Percentiles rank a stretch among this genome's conserved stretches.
phyloP scores from a whole-genome alignment of 805 yeast species.

The Wickerhamomyces canadensis region DNA sequence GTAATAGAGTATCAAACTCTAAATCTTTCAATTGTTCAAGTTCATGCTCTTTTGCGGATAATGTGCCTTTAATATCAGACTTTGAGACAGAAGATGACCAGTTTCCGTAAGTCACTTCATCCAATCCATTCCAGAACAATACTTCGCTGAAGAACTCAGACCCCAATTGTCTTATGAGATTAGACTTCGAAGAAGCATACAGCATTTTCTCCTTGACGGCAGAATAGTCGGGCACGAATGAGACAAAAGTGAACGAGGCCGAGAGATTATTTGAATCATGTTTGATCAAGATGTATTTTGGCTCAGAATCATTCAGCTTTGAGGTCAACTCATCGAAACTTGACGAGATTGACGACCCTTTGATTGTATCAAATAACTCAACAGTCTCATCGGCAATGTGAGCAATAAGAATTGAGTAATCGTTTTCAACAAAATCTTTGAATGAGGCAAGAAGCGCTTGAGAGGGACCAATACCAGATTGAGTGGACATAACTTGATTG shows the following conservation, averaged over 20 bases:
- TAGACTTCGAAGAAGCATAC: constrained; percentile 84
- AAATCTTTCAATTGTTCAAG: constrained; percentile 39
- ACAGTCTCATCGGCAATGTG: constrained; percentile 31
- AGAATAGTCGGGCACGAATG: constrained; percentile 84
- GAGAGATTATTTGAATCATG: constrained; percentile 22
- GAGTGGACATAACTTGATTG: constrained; percentile 53
- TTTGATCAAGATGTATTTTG: constrained; percentile 46
- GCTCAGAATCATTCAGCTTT: constrained; percentile 30
- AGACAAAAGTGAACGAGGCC: constrained; percentile 47
- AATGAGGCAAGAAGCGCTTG: constrained; percentile 40
- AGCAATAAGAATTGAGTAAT: constrained; percentile 32
- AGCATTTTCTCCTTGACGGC: constrained; percentile 84
- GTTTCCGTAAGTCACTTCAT: constrained; percentile 37
- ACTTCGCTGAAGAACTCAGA: constrained; percentile 33
- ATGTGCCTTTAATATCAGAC: constrained; percentile 36
- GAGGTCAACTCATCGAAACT: constrained; percentile 32
- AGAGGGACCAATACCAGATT: constrained; percentile 53
- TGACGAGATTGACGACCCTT: constrained; percentile 26
- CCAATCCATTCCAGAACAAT: constrained; percentile 27
- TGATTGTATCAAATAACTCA: constrained; percentile 29
- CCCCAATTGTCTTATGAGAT: constrained; percentile 72
- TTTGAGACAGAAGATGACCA: constrained; percentile 37
- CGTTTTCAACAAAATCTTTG: constrained; percentile 32
- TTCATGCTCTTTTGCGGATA: constrained; percentile 55
- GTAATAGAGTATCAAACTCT: constrained; percentile 32